phyloP scores from a whole-genome alignment of 495 filamentous ascomycete genomes.

The Xylaria palmicola region DNA sequence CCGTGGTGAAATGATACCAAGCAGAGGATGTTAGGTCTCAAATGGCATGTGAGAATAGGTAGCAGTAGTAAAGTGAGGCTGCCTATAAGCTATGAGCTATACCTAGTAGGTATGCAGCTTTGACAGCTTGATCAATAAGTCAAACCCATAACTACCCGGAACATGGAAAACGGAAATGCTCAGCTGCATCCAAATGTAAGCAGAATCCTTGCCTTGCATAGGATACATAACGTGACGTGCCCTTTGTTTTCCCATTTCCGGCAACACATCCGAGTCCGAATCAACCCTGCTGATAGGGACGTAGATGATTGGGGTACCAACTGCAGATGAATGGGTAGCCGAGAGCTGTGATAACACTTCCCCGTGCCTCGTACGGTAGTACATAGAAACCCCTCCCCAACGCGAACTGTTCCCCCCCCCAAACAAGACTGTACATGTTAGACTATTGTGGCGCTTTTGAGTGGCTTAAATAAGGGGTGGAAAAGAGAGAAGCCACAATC shows the following conservation, averaged over 20 bases:
- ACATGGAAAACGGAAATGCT: neutral
- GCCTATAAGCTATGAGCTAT: neutral
- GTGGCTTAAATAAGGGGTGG: too few species aligned
- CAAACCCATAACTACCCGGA: neutral
- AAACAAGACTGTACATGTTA: too few species aligned
- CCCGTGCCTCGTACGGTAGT: too few species aligned
- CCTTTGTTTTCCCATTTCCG: neutral
- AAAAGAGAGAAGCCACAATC: too few species aligned
- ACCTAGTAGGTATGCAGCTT: neutral
- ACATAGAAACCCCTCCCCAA: neutral
- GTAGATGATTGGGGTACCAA: too few species aligned
- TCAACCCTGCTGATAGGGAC: neutral
- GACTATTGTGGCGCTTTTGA: too few species aligned
- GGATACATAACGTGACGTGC: conserved; percentile 1
- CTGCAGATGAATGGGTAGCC: too few species aligned
- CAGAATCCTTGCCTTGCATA: neutral
- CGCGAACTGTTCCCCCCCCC: neutral
- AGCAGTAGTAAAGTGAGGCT: neutral
- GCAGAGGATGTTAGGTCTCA: neutral
- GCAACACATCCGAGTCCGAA: neutral
- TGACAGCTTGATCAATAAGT: neutral
- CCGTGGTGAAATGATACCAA: neutral
- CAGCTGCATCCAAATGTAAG: neutral
- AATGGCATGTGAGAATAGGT: neutral
- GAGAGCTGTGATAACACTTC: too few species aligned